These are phyloP conservation scores for Punctularia strigosozonata DNA, from an alignment of 768 basidiomycete genomes.

Conservation along the genomic window DNA sequence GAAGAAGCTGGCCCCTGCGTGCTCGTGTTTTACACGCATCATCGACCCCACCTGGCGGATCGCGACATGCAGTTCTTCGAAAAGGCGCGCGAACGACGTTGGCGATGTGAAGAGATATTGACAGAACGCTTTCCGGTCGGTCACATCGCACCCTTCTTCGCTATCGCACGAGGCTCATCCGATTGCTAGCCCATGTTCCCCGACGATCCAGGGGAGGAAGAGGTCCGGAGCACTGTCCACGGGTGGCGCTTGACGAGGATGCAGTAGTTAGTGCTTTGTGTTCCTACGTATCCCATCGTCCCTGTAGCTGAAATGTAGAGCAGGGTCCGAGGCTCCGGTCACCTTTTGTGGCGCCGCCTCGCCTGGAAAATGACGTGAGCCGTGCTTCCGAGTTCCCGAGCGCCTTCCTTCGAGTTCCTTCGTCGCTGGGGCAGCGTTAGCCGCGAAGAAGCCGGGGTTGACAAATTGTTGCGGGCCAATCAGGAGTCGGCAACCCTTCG, in stretches of 20 bases:
- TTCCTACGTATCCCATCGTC: too few species aligned
- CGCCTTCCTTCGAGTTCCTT: too few species aligned
- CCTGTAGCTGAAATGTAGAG: too few species aligned
- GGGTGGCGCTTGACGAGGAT: slow-evolving; percentile 54
- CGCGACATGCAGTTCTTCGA: slow-evolving; percentile 77
- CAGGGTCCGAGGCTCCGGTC: too few species aligned
- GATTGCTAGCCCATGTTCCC: slow-evolving; percentile 73
- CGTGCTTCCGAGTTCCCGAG: too few species aligned
- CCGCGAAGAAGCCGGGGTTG: too few species aligned
- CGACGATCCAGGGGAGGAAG: slow-evolving; percentile 71
- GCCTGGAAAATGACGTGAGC: too few species aligned
- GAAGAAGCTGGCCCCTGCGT: slow-evolving; percentile 25
- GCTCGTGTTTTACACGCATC: slow-evolving; percentile 84
- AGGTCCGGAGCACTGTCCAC: slow-evolving; percentile 70
- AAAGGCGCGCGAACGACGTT: slow-evolving; percentile 49
- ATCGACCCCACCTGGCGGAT: slow-evolving; percentile 73
- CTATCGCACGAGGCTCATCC: not conserved
- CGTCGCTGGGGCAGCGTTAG: too few species aligned
- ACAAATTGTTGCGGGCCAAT: too few species aligned
- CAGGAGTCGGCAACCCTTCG: too few species aligned
- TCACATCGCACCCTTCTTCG: slow-evolving; percentile 4
- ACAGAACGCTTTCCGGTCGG: slow-evolving; percentile 52
- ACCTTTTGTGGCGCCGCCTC: too few species aligned
- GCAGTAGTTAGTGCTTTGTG: not conserved
- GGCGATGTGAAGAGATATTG: slow-evolving; percentile 63